Evolutionary conservation across 1,284 basidiomycete genomes (phyloP), one percentile per base, ranked within the genome.

Genomic region (Ganoderma lucidum): DNA sequence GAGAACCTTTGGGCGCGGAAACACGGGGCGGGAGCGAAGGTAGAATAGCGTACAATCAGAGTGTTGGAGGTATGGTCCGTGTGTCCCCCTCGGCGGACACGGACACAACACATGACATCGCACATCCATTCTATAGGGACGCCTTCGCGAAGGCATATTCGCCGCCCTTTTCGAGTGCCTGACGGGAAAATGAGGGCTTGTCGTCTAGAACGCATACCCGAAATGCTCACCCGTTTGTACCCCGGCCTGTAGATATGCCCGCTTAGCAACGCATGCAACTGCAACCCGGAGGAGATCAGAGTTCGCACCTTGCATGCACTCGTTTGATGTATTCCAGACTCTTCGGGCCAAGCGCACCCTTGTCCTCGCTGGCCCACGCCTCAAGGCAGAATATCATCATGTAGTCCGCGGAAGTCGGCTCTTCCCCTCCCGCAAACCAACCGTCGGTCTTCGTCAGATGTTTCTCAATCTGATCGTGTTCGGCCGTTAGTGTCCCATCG

Each of bases 401-500:
- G 73, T 77, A 83, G 70, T 84, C 83, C 35, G 82, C 81, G 39
- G 80, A 70, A 14, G 83, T 84, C 28, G 82, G 82, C 61, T 78
- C 75, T 15, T 76, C 73, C n/a, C 81, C 82, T 14, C 81, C 82
- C 9, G 81, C 82, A 55, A 83, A 78, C 77, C 79, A 82, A 42
- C 77, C 76, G 17, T 76, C 74, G 51, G 70, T 70, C 75, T 78
- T 77, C 37, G 71, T 62, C 28, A 78, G 72, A 63, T 78, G 76
- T 5, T 70, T 60, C 64, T 78, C 77, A 48, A 79, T 75, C 78
- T 79, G 64, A 19, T 15, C 30, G 44, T 15, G 39, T 60, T 19
- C 44, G 53, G 32, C 30, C 53, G 14, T 35, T 8, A 35, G 53
- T 56, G 17, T 56, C 10, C 53, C 5, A 30, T 56, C 53, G 32